phyloP scores from a whole-genome alignment of 768 basidiomycete genomes.

The Lactarius hatsudake region DNA sequence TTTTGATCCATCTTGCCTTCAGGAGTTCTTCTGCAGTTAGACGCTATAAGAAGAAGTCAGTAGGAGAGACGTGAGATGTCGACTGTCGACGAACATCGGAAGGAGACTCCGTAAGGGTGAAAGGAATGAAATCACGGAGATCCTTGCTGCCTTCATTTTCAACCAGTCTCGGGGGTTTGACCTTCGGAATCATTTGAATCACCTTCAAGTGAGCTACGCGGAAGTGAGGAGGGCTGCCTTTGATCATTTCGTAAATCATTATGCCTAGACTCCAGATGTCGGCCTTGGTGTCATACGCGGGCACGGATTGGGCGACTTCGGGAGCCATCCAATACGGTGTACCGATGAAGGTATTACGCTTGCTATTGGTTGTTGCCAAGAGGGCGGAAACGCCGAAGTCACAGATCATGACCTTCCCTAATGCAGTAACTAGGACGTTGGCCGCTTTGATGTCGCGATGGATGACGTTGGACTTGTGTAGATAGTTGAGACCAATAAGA shows the following conservation, averaged over 20 bases:
- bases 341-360: constrained; percentile 94
- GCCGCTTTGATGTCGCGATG: constrained; percentile 98
- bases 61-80: not conserved
- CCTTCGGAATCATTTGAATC: constrained; percentile 84
- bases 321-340: constrained; percentile 99
- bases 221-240: constrained; percentile 92
- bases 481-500: constrained; percentile 79
- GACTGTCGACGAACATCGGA: constrained; percentile 53
- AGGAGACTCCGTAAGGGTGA: constrained; percentile 80
- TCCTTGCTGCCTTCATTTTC: constrained; percentile 81
- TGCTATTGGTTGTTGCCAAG: constrained; percentile 77
- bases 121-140: constrained; percentile 83
- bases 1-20: constrained; percentile 90
- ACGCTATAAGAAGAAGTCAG: constrained; percentile 49
- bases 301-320: constrained; percentile 85
- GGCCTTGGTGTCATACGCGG: constrained; percentile 95
- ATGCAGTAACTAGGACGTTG: constrained; percentile 86
- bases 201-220: constrained; percentile 78
- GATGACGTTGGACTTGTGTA: constrained; percentile 92
- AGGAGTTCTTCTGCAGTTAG: constrained; percentile 84
- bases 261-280: constrained; percentile 99
- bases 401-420: constrained; percentile 91
- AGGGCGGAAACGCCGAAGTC: constrained; percentile 98
- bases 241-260: constrained; percentile 93
- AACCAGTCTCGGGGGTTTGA: constrained; percentile 74